Conservation (phyloP, 1,284 basidiomycete genomes). For the Volvariella surrecta region DNA sequence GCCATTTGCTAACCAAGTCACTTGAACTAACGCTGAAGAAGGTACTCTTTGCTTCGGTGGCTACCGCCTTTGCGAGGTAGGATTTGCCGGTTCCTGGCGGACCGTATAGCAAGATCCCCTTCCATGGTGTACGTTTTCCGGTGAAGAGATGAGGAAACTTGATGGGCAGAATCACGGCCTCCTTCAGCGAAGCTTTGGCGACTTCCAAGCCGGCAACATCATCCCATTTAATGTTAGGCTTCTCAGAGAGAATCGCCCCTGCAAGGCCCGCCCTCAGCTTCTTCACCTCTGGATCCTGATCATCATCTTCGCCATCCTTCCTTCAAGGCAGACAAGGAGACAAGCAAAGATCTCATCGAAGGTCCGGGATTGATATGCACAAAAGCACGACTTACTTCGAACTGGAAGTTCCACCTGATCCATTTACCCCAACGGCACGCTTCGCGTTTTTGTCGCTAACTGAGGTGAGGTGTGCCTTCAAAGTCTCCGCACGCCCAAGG, state of each 20-base stretch:
- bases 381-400: slow-evolving; percentile 47
- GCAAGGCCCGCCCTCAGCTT: slow-evolving; percentile 87
- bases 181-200: slow-evolving; percentile 94
- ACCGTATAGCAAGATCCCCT: slow-evolving; percentile 92
- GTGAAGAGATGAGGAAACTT: slow-evolving; percentile 99
- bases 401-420: slow-evolving; percentile 54
- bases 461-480: slow-evolving; percentile 77
- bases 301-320: slow-evolving; percentile 69
- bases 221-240: slow-evolving; percentile 96
- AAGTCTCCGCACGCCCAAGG: slow-evolving; percentile 84
- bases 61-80: slow-evolving; percentile 95
- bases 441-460: slow-evolving; percentile 60
- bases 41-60: slow-evolving; percentile 97
- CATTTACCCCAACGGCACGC: slow-evolving; percentile 76
- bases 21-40: slow-evolving; percentile 96
- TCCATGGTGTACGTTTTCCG: slow-evolving; percentile 96
- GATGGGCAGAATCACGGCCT: slow-evolving; percentile 97
- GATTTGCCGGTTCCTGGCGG: slow-evolving; percentile 95
- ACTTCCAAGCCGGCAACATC: slow-evolving; percentile 94
- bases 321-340: slow-evolving; percentile 20
- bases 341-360: slow-evolving; percentile 7
- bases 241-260: slow-evolving; percentile 88
- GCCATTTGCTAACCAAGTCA: slow-evolving; percentile 98
- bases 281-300: slow-evolving; percentile 88
- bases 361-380: not conserved